Conservation (phyloP, 257 asterid species). For the Scutellaria baicalensis region DNA sequence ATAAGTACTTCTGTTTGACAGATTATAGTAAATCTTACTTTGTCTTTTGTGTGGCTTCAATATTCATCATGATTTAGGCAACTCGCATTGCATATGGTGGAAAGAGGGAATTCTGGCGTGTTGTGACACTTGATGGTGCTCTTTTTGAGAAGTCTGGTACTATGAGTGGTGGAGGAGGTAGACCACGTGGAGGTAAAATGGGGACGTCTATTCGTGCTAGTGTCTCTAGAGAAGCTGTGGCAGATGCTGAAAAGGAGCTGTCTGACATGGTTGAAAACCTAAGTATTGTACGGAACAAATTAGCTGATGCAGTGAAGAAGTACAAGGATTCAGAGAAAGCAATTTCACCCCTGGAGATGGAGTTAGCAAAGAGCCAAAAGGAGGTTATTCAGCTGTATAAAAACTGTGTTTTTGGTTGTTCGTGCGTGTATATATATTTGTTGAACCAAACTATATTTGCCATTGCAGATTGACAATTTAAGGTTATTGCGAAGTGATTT, state of each 20-base stretch:
- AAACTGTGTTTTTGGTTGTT: not conserved
- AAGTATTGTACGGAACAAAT: slow-evolving; percentile 34
- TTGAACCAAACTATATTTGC: not conserved
- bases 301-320: slow-evolving; percentile 49
- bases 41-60: not conserved
- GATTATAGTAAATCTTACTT: not conserved
- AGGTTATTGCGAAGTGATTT: slow-evolving; percentile 58
- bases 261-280: slow-evolving; percentile 54
- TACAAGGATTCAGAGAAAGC: slow-evolving; percentile 64
- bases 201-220: slow-evolving; percentile 81
- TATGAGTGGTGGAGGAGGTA: slow-evolving; percentile 93
- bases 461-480: slow-evolving; percentile 62
- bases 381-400: slow-evolving; percentile 45
- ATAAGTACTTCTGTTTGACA: not conserved
- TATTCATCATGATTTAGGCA: slow-evolving; percentile 45
- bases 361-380: slow-evolving; percentile 69
- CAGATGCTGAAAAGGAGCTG: slow-evolving; percentile 73
- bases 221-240: slow-evolving; percentile 70
- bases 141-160: slow-evolving; percentile 94
- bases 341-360: slow-evolving; percentile 66
- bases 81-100: slow-evolving; percentile 81
- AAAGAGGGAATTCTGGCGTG: slow-evolving; percentile 68
- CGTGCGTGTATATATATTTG: not conserved
- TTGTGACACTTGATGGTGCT: slow-evolving; percentile 90
- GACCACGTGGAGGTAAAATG: slow-evolving; percentile 97